phyloP scores from a whole-genome alignment of 2,329 filamentous ascomycete genomes.

The Boeremia exigua region DNA sequence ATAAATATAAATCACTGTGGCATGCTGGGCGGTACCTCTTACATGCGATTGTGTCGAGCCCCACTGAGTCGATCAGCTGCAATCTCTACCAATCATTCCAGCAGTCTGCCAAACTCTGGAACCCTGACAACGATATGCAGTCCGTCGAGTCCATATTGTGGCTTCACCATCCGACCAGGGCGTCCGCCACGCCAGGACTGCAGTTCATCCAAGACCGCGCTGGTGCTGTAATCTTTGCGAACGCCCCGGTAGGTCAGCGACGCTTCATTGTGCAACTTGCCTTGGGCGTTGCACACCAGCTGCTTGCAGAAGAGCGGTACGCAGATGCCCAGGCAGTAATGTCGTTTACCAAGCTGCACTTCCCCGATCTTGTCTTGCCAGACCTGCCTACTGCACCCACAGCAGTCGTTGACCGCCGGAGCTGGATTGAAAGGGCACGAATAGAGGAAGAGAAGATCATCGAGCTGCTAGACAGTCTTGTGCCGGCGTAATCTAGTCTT shows the following conservation, averaged over 20 bases:
- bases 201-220: constrained; percentile 31
- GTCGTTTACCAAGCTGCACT: constrained; percentile 39
- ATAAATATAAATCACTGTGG: constrained; percentile 21
- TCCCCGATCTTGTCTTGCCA: constrained; percentile 38
- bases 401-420: not conserved
- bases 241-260: constrained; percentile 15
- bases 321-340: constrained; percentile 39
- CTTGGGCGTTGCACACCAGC: constrained; percentile 37
- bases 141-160: constrained; percentile 37
- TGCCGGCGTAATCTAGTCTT: too few relatives aligned
- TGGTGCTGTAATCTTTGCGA: constrained; percentile 22
- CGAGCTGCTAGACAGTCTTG: constrained; percentile 15
- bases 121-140: constrained; percentile 24
- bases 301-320: constrained; percentile 37
- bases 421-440: constrained; percentile 8
- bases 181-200: constrained; percentile 28
- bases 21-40: constrained; percentile 35
- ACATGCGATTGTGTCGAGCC: constrained; percentile 28
- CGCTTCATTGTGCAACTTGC: constrained; percentile 40
- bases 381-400: constrained; percentile 11
- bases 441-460: constrained; percentile 29
- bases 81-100: constrained; percentile 37
- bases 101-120: constrained; percentile 29
- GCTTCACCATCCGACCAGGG: constrained; percentile 37
- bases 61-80: constrained; percentile 8